Evolutionary conservation across 495 filamentous ascomycete genomes (phyloP).

Genomic region (Bathelium albidoporum): DNA sequence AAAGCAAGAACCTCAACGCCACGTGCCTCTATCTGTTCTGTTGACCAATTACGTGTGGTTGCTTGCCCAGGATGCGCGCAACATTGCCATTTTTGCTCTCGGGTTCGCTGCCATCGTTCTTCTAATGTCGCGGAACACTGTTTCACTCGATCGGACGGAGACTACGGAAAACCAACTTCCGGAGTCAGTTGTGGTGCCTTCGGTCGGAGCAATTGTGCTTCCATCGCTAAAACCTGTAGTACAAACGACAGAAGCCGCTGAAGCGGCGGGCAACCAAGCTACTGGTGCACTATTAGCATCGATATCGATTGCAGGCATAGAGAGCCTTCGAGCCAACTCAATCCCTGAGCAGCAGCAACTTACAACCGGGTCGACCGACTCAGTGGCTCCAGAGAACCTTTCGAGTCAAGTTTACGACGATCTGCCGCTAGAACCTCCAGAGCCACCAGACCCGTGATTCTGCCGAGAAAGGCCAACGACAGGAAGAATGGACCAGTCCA

Average conservation of each 20-base stretch:
- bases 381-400: not conserved
- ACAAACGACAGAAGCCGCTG: not conserved
- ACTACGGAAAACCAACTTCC: not conserved
- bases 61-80: conserved; percentile 57
- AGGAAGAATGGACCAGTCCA: conserved; percentile 1
- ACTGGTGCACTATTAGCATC: not conserved
- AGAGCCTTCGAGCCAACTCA: not conserved
- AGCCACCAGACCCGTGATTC: not conserved
- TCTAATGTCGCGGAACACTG: not conserved
- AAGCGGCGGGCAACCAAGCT: too few relatives aligned
- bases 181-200: not conserved
- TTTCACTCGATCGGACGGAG: not conserved
- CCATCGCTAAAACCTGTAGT: not conserved
- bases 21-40: conserved; percentile 36
- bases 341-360: not conserved
- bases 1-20: not conserved
- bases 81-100: conserved; percentile 56
- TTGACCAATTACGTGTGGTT: conserved; percentile 59
- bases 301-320: not conserved
- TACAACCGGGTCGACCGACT: not conserved
- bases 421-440: not conserved
- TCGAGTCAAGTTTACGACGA: not conserved
- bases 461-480: not conserved
- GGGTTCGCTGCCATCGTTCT: conserved; percentile 8
- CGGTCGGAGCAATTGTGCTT: not conserved